Base-by-base conservation (phyloP, 2,329 filamentous ascomycete species). In the Rhynchosporium graminicola region DNA sequence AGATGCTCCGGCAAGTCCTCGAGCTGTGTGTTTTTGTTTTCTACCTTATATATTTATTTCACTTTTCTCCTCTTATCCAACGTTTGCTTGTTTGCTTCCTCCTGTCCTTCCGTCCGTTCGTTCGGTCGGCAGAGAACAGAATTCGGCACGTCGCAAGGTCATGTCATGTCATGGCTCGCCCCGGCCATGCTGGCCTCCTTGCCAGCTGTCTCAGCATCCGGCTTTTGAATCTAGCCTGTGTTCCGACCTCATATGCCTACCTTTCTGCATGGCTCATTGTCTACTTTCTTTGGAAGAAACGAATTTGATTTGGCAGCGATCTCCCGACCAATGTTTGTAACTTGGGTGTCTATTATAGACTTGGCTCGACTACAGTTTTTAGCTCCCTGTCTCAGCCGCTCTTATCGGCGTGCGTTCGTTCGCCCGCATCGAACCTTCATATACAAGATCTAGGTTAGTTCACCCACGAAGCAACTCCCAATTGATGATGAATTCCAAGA, bases 301-400 rank as follows among this genome's bases (percentile, higher is more conserved):
- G 43, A 61, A 51, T 48, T 61, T 50, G 56, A 50, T 31, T 43
- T 56, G 47, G 54, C 54, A 4, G 29, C 46, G 52, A 56, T 61
- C 31, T 59, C 42, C 38, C 58, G 26, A 29, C 45, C 12, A 33
- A 42, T 50, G 45, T 42, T 45, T 46, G 28, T 42, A 48, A 56
- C 43, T 33, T 33, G 43, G 54, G 45, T 45, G 28, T 57, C 54
- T 46, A 46, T 13, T 13, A 5, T 33, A 26, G 13, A 46, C 40
- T 20, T 45, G 9, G 5, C 1, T 36, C 7, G 42, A 31, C 12
- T 8, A 4, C 6, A 13, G 29, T 31, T 5, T 42, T 26, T 20
- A 9, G 12, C 20, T 29, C 4, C 43, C 26, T 55, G 3, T 43
- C 13, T 54, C 51, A 28, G 20, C 33, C 4, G 5, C 36, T 42